Percentiles rank a stretch among this genome's conserved stretches.
Conservation (phyloP, 345 rosid species). For the Camelina laxa region DNA sequence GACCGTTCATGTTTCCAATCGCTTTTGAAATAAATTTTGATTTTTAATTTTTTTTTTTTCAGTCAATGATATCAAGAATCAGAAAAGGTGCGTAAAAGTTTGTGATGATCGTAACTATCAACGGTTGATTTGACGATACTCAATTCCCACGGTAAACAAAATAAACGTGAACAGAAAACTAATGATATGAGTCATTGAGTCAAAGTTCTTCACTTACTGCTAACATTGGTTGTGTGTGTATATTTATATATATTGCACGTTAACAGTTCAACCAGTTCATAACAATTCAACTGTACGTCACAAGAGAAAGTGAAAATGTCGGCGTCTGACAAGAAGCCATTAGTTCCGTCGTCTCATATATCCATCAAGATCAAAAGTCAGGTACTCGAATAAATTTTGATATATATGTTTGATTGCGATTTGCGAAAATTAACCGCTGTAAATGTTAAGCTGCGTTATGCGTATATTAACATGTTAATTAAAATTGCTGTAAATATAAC, state of each 20-base stretch:
- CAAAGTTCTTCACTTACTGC: too few relatives aligned
- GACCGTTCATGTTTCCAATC: not conserved
- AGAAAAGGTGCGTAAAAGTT: not conserved
- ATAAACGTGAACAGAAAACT: slow-evolving; percentile 25
- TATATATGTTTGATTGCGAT: not conserved
- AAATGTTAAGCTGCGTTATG: not conserved
- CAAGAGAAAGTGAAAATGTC: slow-evolving; percentile 11
- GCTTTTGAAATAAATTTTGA: not conserved
- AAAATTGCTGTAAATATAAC: not conserved
- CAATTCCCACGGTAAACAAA: not conserved
- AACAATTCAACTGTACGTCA: slow-evolving; percentile 4
- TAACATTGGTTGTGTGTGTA: not conserved
- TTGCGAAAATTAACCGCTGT: not conserved
- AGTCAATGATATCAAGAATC: not conserved
- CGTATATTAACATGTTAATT: not conserved
- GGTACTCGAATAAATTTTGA: not conserved
- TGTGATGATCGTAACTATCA: slow-evolving; percentile 5
- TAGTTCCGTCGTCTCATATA: slow-evolving; percentile 20
- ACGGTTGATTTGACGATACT: too few relatives aligned
- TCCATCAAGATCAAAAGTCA: slow-evolving; percentile 22
- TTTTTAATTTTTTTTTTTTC: not conserved
- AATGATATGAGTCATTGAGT: not conserved
- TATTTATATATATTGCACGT: not conserved
- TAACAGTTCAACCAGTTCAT: not conserved
- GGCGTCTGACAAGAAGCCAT: slow-evolving; percentile 11